phyloP scores from a whole-genome alignment of 805 yeast genomes.

The Yarrowia divulgata region DNA sequence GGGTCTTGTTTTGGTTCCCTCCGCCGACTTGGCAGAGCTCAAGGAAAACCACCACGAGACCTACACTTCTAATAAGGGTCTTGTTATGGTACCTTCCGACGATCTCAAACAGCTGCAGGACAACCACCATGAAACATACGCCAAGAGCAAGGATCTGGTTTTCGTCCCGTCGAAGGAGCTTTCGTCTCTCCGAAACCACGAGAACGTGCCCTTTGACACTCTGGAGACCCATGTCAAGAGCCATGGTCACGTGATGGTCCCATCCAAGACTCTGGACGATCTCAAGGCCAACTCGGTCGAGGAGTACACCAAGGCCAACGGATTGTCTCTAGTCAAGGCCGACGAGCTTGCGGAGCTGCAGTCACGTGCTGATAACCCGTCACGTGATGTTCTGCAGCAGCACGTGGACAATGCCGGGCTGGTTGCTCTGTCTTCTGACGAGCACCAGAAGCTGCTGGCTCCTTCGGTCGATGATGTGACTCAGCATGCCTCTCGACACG shows the following conservation, averaged over 20 bases:
- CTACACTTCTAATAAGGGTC: conserved; percentile 41
- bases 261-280: conserved; percentile 10
- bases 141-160: conserved; percentile 6
- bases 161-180: conserved; percentile 42
- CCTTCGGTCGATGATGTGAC: conserved; percentile 10
- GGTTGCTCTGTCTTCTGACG: background rate
- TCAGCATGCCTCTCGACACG: conserved; percentile 1
- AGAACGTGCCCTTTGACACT: conserved; percentile 15
- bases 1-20: background rate
- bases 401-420: conserved; percentile 21
- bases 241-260: conserved; percentile 48
- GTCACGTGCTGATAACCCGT: conserved; percentile 24
- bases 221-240: conserved; percentile 49
- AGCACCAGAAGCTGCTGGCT: conserved; percentile 7
- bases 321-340: conserved; percentile 41
- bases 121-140: conserved; percentile 9
- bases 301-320: conserved; percentile 27
- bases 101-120: too few relatives aligned
- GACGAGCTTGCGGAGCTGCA: conserved; percentile 43
- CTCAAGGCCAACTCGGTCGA: conserved; percentile 35
- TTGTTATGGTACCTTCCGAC: too few relatives aligned
- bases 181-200: conserved; percentile 4
- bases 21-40: conserved; percentile 44
- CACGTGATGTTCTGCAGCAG: conserved; percentile 2
- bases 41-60: conserved; percentile 36